Evolutionary conservation across 768 basidiomycete genomes (phyloP).

Genomic region (Rhizopogon vesiculosus): DNA sequence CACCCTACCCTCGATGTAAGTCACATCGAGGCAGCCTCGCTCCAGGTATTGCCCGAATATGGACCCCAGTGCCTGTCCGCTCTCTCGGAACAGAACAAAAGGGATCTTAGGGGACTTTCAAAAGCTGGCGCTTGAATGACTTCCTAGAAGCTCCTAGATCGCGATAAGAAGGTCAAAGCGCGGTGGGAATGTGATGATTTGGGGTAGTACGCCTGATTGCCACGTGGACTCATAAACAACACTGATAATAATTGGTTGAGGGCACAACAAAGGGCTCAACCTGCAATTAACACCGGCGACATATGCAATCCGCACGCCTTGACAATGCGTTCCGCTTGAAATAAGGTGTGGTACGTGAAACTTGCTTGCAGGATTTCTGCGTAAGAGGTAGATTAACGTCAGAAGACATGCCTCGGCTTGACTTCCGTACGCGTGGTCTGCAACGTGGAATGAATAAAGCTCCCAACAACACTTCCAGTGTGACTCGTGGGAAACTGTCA

Average conservation of each 20-base stretch:
- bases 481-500: background rate
- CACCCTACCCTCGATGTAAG: constrained; percentile 26
- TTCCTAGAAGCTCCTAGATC: constrained; percentile 4
- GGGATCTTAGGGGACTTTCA: background rate
- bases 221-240: constrained; percentile 10
- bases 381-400: background rate
- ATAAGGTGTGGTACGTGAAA: background rate
- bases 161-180: constrained; percentile 5
- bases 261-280: background rate
- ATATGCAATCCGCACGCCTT: background rate
- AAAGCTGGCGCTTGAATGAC: too few species aligned
- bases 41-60: constrained; percentile 15
- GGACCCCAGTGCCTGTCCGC: constrained; percentile 8
- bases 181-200: constrained; percentile 27
- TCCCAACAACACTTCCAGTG: background rate
- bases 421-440: background rate
- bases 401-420: background rate
- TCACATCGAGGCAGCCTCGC: constrained; percentile 34
- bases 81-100: constrained; percentile 10
- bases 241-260: background rate
- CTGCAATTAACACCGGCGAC: background rate
- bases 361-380: background rate
- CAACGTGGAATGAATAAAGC: background rate
- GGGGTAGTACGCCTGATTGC: constrained; percentile 14
- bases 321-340: background rate